Evolutionary conservation across 768 basidiomycete genomes (phyloP), one percentile per base, ranked within the genome.

Genomic region (Termitomyces titanicus): DNA sequence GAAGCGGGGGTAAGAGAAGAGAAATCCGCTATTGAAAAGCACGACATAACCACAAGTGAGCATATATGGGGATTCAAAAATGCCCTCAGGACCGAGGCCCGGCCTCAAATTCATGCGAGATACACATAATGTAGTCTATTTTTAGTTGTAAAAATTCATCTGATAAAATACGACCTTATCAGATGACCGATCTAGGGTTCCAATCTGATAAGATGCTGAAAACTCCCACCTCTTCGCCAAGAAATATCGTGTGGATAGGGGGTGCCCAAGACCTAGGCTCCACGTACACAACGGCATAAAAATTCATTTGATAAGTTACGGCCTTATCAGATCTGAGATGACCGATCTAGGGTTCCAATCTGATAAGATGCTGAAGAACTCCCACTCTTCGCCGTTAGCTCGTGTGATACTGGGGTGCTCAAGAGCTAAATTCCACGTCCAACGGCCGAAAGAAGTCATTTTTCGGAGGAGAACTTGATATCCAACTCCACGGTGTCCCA

Each of bases 191-290:
- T 59, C 52, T 57, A 49, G 63, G 64, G 56, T 64, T 5, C 55
- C 5, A 53, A 72, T 72, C 71, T 70, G 71, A 72, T 73, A 68
- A 72, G 69, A 68, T 67, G 55, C 24, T 45, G 53, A 47, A 38
- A 24, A 3, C 24, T 50, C 13, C 3, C 17, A 12, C 18, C 18
- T 37, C 24, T n/a, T n/a, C n/a, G n/a, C n/a, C n/a, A n/a, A n/a
- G n/a, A n/a, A n/a, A n/a, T n/a, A n/a, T n/a, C n/a, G n/a, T n/a
- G n/a, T n/a, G n/a, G n/a, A n/a, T n/a, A n/a, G n/a, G n/a, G n/a
- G n/a, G n/a, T n/a, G n/a, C 8, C 34, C 9, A n/a, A 15, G 24
- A 44, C 43, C 43, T 15, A 43, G 24, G 24, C 24, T 33, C n/a
- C n/a, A n/a, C n/a, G n/a, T n/a, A n/a, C n/a, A n/a, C n/a, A n/a